Percentiles rank a stretch among this genome's conserved stretches.
phyloP scores from a whole-genome alignment of 192 early-diverging fungal species.

The Backusella psychrophila region DNA sequence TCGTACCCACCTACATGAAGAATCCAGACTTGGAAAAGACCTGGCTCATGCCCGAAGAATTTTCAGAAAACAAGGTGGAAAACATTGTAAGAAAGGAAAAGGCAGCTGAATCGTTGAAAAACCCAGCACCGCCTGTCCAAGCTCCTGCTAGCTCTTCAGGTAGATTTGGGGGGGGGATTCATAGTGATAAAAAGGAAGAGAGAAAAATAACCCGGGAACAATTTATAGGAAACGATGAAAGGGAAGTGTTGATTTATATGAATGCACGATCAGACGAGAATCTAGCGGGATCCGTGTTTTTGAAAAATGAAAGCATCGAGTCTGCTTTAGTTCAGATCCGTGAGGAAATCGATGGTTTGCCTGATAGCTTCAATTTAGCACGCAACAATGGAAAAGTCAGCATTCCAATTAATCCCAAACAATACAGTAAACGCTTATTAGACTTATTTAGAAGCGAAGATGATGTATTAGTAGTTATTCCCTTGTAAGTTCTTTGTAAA shows the following conservation, averaged over 20 bases:
- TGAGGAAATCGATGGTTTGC: conserved; percentile 60
- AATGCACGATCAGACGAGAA: conserved; percentile 41
- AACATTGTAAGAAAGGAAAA: conserved; percentile 16
- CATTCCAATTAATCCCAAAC: conserved; percentile 61
- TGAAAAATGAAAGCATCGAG: conserved; percentile 45
- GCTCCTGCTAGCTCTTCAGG: background rate
- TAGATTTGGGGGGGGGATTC: background rate
- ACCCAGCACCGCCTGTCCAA: background rate
- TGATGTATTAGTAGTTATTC: conserved; percentile 47
- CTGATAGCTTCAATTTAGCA: conserved; percentile 42
- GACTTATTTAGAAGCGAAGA: conserved; percentile 52
- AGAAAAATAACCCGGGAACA: background rate
- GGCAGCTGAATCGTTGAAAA: background rate
- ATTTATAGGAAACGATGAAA: conserved; percentile 24
- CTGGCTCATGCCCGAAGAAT: conserved; percentile 64
- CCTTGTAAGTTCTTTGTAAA: conserved; percentile 11
- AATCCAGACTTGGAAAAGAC: conserved; percentile 67
- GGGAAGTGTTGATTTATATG: conserved; percentile 60
- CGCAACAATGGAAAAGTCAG: conserved; percentile 56
- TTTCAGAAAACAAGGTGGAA: conserved; percentile 36
- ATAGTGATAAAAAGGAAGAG: background rate
- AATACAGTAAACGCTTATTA: conserved; percentile 47
- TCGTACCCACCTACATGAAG: conserved; percentile 62
- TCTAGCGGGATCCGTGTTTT: conserved; percentile 61
- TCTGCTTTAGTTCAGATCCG: conserved; percentile 36